A percentile compares a stretch with the other conserved stretches of the same genome.
These are phyloP conservation scores for Populus simonii DNA, from an alignment of 345 rosid genomes.

Conservation along the genomic window DNA sequence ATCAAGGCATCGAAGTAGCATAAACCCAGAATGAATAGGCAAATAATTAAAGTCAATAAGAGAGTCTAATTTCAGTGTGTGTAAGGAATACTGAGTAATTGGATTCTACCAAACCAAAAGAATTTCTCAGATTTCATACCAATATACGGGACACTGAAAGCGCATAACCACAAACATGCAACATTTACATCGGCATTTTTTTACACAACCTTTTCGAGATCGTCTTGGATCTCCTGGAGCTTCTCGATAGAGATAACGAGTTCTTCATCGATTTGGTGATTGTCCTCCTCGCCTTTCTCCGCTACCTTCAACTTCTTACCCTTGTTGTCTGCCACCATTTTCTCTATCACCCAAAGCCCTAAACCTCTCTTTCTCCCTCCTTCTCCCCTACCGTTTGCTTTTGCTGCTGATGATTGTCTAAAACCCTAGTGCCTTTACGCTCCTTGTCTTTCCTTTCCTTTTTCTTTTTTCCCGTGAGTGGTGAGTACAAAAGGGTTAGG, in stretches of 20 bases:
- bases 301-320: constrained; percentile 74
- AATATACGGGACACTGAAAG: background rate
- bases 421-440: constrained; percentile 41
- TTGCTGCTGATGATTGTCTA: constrained; percentile 18
- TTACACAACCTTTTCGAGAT: constrained; percentile 83
- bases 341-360: constrained; percentile 1
- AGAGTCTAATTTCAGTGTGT: background rate
- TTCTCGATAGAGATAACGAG: constrained; percentile 88
- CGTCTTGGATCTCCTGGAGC: constrained; percentile 95
- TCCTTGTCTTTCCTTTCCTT: background rate
- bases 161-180: background rate
- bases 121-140: background rate
- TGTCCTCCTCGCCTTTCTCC: constrained; percentile 63
- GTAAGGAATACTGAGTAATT: background rate
- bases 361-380: background rate
- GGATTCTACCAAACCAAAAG: background rate
- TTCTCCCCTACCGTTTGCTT: background rate
- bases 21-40: background rate
- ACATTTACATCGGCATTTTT: too few species aligned
- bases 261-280: constrained; percentile 62
- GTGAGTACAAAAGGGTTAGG: constrained; percentile 42
- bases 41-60: background rate
- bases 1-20: background rate
- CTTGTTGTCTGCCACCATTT: constrained; percentile 80
- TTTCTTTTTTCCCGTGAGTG: background rate